These are phyloP conservation scores for Madurella mycetomatis DNA, from an alignment of 2,329 filamentous ascomycete species.

Conservation along the genomic window DNA sequence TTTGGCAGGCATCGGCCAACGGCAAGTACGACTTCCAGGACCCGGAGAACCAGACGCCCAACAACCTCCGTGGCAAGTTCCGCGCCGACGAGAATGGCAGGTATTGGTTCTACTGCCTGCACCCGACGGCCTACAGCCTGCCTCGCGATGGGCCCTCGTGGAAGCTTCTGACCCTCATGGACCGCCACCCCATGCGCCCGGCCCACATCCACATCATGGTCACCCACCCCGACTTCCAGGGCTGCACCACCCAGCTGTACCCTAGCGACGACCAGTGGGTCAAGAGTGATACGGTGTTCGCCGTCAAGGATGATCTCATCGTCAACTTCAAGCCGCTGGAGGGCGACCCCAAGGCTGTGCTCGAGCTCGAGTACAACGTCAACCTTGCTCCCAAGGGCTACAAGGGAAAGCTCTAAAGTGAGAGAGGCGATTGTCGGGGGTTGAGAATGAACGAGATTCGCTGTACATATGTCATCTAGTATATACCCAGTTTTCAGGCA, in stretches of 20 bases:
- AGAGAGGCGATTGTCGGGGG: neutral
- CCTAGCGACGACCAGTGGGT: constrained; percentile 62
- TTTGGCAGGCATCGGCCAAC: constrained; percentile 78
- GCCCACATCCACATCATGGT: constrained; percentile 59
- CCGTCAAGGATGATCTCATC: constrained; percentile 47
- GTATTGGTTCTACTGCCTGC: constrained; percentile 54
- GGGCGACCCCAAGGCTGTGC: constrained; percentile 31
- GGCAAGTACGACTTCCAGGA: constrained; percentile 64
- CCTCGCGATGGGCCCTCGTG: constrained; percentile 49
- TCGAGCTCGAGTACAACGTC: constrained; percentile 39
- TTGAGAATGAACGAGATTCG: neutral
- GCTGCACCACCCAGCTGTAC: constrained; percentile 61
- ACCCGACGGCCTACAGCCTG: constrained; percentile 45
- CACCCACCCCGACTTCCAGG: constrained; percentile 30
- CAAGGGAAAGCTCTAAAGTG: constrained; percentile 25
- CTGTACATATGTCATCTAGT: constrained; percentile 16
- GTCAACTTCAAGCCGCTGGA: constrained; percentile 28
- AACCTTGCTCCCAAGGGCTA: constrained; percentile 31
- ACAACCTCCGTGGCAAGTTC: constrained; percentile 65
- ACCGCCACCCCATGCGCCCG: constrained; percentile 53
- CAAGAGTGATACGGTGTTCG: constrained; percentile 48
- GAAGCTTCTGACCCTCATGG: constrained; percentile 48
- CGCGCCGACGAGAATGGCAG: constrained; percentile 57
- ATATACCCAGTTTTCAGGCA: constrained; percentile 10
- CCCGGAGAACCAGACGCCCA: constrained; percentile 55